Base-by-base conservation (phyloP, 345 rosid genomes). In the Fremontodendron californicum region DNA sequence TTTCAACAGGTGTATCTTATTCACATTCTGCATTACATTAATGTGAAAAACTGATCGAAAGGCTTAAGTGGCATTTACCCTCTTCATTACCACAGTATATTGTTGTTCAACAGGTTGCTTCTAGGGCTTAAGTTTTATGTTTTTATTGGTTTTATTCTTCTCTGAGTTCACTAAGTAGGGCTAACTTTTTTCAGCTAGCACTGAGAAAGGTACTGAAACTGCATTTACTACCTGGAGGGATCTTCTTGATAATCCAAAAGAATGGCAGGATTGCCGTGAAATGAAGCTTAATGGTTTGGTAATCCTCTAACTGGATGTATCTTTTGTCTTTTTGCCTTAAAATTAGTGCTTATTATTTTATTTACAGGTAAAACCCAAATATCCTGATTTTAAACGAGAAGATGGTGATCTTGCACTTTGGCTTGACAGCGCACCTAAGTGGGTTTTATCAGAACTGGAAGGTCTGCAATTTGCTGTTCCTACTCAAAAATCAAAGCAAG, bases 381-480 rank as follows among this genome's bases (percentile, higher is more conserved):
- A 82, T 77, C 98, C 98, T 52, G 98, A 92, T 87, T 92, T 94
- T 84, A 94, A 90, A 84, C 85, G 79, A 79, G 91, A 83, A 81
- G 89, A 84, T 68, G 79, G 81, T 42, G 71, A 37, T 64, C 74
- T 37, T 68, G 46, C 89, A 15, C 88, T 94, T 74, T 94, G 97
- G 98, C 87, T 94, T 66, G n/a, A 54, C 63, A 42, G n/a, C 0
- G 93, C 90, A 75, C 91, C 96, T 2, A 3, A 1, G 16, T 85
- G 82, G 87, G 79, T 88, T 80, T 63, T 84, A 12, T 49, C 83
- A 35, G 48, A 83, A 63, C 86, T 94, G 46, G 51, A 84, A 73
- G 80, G 78, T 23, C 25, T 72, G 23, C 74, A 82, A 78, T 83
- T 83, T 74, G 87, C 84, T 73, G 74, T 52, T 66, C 86, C 77